phyloP scores from a whole-genome alignment of 2,329 filamentous ascomycete species.

The Eutypella sp. region DNA sequence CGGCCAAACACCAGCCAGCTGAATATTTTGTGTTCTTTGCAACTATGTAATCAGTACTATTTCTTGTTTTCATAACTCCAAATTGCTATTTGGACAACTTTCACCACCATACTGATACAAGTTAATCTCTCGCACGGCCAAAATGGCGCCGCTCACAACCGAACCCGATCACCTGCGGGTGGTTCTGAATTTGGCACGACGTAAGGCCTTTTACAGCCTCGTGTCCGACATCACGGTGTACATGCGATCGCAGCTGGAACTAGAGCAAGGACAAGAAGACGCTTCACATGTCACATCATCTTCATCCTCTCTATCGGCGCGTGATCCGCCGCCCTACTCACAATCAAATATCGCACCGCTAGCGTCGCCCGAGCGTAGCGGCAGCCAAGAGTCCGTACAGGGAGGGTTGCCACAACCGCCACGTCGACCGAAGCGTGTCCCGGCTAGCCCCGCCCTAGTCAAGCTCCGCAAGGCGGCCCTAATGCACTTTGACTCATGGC shows the following conservation, averaged over 20 bases:
- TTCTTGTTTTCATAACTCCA: too few species aligned
- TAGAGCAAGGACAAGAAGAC: slow-evolving; percentile 24
- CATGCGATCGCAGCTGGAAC: slow-evolving; percentile 48
- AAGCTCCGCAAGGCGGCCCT: slow-evolving; percentile 50
- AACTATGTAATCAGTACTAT: too few species aligned
- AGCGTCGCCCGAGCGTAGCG: slow-evolving; percentile 13
- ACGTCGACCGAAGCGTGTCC: slow-evolving; percentile 5
- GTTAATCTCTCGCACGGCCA: neutral
- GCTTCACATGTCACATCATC: slow-evolving; percentile 23
- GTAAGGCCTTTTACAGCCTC: slow-evolving; percentile 46
- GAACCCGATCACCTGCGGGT: slow-evolving; percentile 53
- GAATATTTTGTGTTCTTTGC: too few species aligned
- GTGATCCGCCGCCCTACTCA: slow-evolving; percentile 19
- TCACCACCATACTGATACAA: too few species aligned
- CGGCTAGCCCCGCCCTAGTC: slow-evolving; percentile 26
- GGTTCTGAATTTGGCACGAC: slow-evolving; percentile 46
- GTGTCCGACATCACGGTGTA: slow-evolving; percentile 47
- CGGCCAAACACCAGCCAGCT: too few species aligned
- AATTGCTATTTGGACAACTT: too few species aligned
- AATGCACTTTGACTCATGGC: slow-evolving; percentile 73
- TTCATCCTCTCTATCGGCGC: slow-evolving; percentile 3
- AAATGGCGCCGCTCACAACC: slow-evolving; percentile 47
- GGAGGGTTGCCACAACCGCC: slow-evolving; percentile 1
- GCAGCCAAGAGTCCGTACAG: slow-evolving; percentile 3
- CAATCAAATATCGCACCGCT: slow-evolving; percentile 10